A percentile compares a stretch with the other conserved stretches of the same genome.
Conservation (phyloP, 1,284 basidiomycete species). For the Ganoderma lingzhi region DNA sequence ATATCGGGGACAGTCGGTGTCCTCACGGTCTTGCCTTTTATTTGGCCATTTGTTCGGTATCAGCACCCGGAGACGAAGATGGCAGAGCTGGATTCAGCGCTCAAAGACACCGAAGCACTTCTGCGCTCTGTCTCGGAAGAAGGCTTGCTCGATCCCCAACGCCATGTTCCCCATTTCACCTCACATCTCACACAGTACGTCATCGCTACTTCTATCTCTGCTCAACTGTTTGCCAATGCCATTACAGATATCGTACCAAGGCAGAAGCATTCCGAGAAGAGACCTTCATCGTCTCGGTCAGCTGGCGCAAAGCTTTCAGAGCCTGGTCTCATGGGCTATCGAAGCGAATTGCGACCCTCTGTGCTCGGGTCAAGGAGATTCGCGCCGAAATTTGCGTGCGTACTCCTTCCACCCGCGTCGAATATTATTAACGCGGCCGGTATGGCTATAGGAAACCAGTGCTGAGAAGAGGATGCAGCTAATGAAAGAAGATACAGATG, state of each 20-base stretch:
- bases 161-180: slow-evolving; percentile 34
- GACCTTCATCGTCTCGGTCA: background rate
- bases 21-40: background rate
- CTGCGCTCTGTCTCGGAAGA: slow-evolving; percentile 4
- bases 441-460: background rate
- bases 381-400: background rate
- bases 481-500: background rate
- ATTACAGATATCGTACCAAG: background rate
- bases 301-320: background rate
- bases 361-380: background rate
- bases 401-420: background rate
- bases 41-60: background rate
- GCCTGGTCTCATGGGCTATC: background rate
- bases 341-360: background rate
- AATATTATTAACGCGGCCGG: background rate
- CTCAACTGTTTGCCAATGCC: background rate
- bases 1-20: background rate
- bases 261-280: background rate
- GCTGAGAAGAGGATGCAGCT: background rate
- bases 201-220: too few relatives aligned
- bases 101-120: slow-evolving; percentile 3
- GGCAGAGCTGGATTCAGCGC: background rate
- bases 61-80: background rate
- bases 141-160: slow-evolving; percentile 15
- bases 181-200: background rate